A percentile compares a stretch with the other conserved stretches of the same genome.
phyloP scores from a whole-genome alignment of 1,284 basidiomycete genomes.

The Microbotryum saponariae region DNA sequence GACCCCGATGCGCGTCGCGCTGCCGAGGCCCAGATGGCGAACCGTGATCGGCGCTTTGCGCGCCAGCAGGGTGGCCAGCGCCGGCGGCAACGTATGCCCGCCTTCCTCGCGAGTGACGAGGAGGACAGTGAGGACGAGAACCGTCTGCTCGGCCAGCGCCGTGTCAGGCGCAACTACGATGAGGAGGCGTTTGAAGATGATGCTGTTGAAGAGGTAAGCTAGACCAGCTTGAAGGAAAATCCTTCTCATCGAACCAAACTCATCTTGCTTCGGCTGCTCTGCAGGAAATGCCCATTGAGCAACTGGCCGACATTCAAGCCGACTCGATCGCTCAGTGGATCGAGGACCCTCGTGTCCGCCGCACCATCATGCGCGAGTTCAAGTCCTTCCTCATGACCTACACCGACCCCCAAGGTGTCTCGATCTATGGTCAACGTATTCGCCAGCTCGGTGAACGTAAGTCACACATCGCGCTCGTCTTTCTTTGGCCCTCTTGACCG shows the following conservation, averaged over 20 bases:
- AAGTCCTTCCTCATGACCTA: slow-evolving; percentile 92
- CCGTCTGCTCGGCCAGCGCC: slow-evolving; percentile 38
- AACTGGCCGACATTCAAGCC: slow-evolving; percentile 94
- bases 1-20: slow-evolving; percentile 69
- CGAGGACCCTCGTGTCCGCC: slow-evolving; percentile 77
- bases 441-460: slow-evolving; percentile 86
- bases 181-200: slow-evolving; percentile 54
- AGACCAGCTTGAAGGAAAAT: background rate
- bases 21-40: slow-evolving; percentile 80
- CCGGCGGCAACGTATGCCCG: slow-evolving; percentile 41
- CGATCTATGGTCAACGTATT: slow-evolving; percentile 91
- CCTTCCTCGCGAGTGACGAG: slow-evolving; percentile 49
- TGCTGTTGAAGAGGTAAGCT: slow-evolving; percentile 45
- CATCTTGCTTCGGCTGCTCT: slow-evolving; percentile 1
- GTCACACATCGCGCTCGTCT: slow-evolving; percentile 37
- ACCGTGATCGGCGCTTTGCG: slow-evolving; percentile 71
- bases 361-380: slow-evolving; percentile 87
- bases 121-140: slow-evolving; percentile 44
- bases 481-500: background rate
- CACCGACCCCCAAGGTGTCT: slow-evolving; percentile 80
- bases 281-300: slow-evolving; percentile 90
- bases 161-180: slow-evolving; percentile 44
- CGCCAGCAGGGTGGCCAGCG: slow-evolving; percentile 50
- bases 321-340: slow-evolving; percentile 98
- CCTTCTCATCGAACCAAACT: background rate